Evolutionary conservation across 1,139 yeast genomes (phyloP).

Genomic region (Pichia sp.): DNA sequence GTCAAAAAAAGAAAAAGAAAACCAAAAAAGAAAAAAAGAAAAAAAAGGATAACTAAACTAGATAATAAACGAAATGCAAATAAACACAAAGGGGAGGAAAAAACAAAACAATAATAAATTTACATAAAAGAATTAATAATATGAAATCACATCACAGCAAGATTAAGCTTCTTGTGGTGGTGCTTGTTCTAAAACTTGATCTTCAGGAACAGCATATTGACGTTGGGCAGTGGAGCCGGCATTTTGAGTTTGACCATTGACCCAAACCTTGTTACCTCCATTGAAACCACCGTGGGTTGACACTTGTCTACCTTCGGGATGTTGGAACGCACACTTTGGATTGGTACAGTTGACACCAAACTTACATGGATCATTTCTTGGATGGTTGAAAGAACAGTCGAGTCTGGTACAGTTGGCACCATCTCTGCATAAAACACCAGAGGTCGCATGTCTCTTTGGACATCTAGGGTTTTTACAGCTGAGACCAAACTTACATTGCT

Average conservation of each 20-base stretch:
- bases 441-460: slow-evolving; percentile 80
- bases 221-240: slow-evolving; percentile 47
- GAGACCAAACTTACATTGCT: slow-evolving; percentile 77
- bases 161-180: slow-evolving; percentile 40
- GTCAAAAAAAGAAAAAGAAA: not conserved
- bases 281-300: slow-evolving; percentile 26
- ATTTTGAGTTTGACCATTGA: slow-evolving; percentile 32
- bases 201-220: slow-evolving; percentile 76
- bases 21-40: not conserved
- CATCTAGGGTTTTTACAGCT: slow-evolving; percentile 77
- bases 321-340: slow-evolving; percentile 66
- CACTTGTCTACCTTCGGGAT: slow-evolving; percentile 67
- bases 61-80: slow-evolving; percentile 2
- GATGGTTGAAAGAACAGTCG: slow-evolving; percentile 83
- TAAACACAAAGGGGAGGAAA: slow-evolving; percentile 9
- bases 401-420: slow-evolving; percentile 75
- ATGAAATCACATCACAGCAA: not conserved
- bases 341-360: slow-evolving; percentile 75
- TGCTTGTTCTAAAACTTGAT: slow-evolving; percentile 73
- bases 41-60: slow-evolving; percentile 5
- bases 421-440: slow-evolving; percentile 72
- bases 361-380: slow-evolving; percentile 74
- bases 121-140: not conserved
- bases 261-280: slow-evolving; percentile 42
- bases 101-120: slow-evolving; percentile 6